A percentile compares a stretch with the other conserved stretches of the same genome.
Evolutionary conservation across 208 protist species (phyloP).

Genomic region (Entamoeba invadens): DNA sequence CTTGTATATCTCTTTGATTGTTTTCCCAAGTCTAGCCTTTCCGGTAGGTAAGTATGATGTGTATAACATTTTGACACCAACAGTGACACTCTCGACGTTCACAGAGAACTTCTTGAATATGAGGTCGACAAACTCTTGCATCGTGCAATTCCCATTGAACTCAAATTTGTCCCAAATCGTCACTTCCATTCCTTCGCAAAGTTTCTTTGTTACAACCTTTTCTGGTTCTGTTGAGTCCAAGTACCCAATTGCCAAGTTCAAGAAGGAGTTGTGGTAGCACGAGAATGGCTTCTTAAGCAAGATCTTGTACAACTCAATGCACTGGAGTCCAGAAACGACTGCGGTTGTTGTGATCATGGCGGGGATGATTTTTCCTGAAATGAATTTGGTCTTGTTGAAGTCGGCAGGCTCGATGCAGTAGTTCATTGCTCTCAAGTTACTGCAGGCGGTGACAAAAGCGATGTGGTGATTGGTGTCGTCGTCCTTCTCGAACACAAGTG

Average conservation of each 20-base stretch:
- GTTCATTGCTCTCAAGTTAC: constrained; percentile 66
- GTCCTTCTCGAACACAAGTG: constrained; percentile 76
- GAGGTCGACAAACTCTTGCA: neutral
- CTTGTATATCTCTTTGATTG: neutral
- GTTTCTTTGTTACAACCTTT: neutral
- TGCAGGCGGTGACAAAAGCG: constrained; percentile 65
- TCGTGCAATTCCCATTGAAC: neutral
- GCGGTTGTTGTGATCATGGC: constrained; percentile 99
- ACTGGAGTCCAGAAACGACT: constrained; percentile 82
- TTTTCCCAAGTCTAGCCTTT: neutral
- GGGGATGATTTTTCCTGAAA: constrained; percentile 96
- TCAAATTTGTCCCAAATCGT: constrained; percentile 2
- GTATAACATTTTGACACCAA: neutral
- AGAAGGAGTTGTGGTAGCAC: constrained; percentile 7
- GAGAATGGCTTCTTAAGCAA: constrained; percentile 24
- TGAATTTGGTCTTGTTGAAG: constrained; percentile 50
- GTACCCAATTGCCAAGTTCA: constrained; percentile 32
- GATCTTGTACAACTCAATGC: constrained; percentile 87
- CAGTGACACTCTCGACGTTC: neutral
- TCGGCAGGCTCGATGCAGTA: constrained; percentile 67
- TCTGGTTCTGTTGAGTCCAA: constrained; percentile 23
- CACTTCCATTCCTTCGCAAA: neutral
- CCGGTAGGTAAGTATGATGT: neutral
- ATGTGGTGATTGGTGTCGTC: constrained; percentile 70
- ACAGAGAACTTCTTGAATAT: neutral